Evolutionary conservation across 306 rosid species (phyloP).

Genomic region (Citrullus amarus): DNA sequence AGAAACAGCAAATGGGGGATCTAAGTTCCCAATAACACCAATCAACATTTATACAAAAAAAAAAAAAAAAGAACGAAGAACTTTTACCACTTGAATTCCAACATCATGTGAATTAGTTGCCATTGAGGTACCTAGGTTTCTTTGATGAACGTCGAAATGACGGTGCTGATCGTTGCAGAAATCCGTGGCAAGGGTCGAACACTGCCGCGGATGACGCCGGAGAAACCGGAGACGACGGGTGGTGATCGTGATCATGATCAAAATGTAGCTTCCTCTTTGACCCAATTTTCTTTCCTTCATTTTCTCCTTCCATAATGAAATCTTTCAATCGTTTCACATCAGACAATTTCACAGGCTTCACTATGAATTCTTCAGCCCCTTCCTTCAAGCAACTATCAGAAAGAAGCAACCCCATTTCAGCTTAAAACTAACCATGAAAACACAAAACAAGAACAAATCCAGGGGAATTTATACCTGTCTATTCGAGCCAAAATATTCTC

Average conservation of each 20-base stretch:
- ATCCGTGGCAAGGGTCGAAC: background rate
- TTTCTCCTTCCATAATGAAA: slow-evolving; percentile 44
- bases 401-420: background rate
- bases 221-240: slow-evolving; percentile 8
- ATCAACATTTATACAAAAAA: background rate
- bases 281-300: slow-evolving; percentile 15
- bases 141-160: background rate
- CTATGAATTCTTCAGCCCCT: slow-evolving; percentile 86
- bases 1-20: background rate
- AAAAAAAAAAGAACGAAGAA: background rate
- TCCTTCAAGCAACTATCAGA: slow-evolving; percentile 78
- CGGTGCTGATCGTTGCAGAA: background rate
- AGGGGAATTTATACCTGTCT: slow-evolving; percentile 41
- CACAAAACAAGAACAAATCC: background rate
- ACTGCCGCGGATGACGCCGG: slow-evolving; percentile 15
- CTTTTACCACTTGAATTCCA: background rate
- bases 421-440: background rate
- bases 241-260: slow-evolving; percentile 24
- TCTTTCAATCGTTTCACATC: slow-evolving; percentile 74
- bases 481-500: slow-evolving; percentile 83
- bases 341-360: slow-evolving; percentile 78
- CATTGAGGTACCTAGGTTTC: background rate
- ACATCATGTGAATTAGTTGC: background rate
- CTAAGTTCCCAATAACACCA: background rate
- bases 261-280: slow-evolving; percentile 27